These are phyloP conservation scores for Leishmania tropica DNA, from an alignment of 208 protist genomes.

Conservation along the genomic window DNA sequence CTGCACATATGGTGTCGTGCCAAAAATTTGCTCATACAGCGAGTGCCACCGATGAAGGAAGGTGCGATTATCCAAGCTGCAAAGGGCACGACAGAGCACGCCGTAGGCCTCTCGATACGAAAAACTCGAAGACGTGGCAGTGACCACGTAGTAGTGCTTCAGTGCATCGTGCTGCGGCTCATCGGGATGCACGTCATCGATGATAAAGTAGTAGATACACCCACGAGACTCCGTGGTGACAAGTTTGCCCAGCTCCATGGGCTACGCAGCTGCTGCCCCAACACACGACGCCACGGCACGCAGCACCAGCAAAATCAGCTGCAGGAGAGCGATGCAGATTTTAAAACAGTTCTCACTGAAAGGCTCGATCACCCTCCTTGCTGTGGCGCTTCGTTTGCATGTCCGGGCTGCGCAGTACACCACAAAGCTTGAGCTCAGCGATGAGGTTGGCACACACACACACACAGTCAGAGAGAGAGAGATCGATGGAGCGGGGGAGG, in stretches of 20 bases:
- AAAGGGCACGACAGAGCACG: constrained; percentile 60
- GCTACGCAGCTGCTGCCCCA: not conserved
- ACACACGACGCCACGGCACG: not conserved
- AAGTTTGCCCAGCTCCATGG: constrained; percentile 59
- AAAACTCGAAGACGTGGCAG: constrained; percentile 11
- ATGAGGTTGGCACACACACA: not conserved
- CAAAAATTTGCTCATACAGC: constrained; percentile 56
- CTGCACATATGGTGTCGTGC: constrained; percentile 37
- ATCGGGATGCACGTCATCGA: constrained; percentile 61
- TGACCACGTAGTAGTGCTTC: constrained; percentile 65
- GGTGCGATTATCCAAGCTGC: constrained; percentile 24
- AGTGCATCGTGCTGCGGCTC: constrained; percentile 34
- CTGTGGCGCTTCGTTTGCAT: not conserved
- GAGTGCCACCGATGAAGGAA: constrained; percentile 55
- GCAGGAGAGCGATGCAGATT: not conserved
- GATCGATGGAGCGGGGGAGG: not conserved
- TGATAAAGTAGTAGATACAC: constrained; percentile 64
- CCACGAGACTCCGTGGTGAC: constrained; percentile 30
- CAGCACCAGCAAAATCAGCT: not conserved
- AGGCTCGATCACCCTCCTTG: too few relatives aligned
- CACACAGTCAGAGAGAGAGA: not conserved
- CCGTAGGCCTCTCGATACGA: constrained; percentile 54
- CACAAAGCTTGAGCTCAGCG: not conserved
- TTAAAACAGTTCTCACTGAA: not conserved
- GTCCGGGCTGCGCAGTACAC: not conserved